Conservation (phyloP, 768 basidiomycete species). For the Boletus patriciae region DNA sequence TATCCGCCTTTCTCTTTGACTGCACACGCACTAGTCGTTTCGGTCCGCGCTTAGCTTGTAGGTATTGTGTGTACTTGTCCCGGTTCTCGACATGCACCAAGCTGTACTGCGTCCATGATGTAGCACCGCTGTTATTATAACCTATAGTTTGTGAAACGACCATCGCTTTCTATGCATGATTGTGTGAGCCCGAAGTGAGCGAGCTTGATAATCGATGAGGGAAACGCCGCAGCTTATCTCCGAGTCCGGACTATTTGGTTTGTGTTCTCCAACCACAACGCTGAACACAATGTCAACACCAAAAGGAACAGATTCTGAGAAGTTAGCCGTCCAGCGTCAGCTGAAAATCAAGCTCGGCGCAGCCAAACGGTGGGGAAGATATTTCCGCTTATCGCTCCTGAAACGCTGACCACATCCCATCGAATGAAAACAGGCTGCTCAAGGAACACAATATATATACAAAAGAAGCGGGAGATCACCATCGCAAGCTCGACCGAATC, state of each 20-base stretch:
- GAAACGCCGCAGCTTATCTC: background rate
- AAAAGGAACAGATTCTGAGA: slow-evolving; percentile 18
- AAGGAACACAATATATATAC: slow-evolving; percentile 71
- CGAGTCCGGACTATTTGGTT: background rate
- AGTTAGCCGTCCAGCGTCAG: slow-evolving; percentile 51
- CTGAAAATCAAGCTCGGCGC: slow-evolving; percentile 76
- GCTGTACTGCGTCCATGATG: slow-evolving; percentile 34
- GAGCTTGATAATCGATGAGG: slow-evolving; percentile 11
- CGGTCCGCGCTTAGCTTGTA: slow-evolving; percentile 24
- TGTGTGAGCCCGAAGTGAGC: background rate
- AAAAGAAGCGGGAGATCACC: slow-evolving; percentile 61
- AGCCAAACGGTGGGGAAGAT: slow-evolving; percentile 55
- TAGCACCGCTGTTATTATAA: slow-evolving; percentile 29
- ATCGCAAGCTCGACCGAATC: slow-evolving; percentile 61
- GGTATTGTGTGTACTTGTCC: slow-evolving; percentile 35
- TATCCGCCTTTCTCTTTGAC: slow-evolving; percentile 27
- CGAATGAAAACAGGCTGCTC: slow-evolving; percentile 44
- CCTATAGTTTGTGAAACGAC: slow-evolving; percentile 30
- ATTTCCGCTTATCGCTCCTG: slow-evolving; percentile 17
- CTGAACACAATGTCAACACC: slow-evolving; percentile 15
- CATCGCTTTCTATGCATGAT: slow-evolving; percentile 6
- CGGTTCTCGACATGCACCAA: slow-evolving; percentile 29
- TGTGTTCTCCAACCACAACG: slow-evolving; percentile 12
- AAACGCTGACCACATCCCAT: slow-evolving; percentile 14
- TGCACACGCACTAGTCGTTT: slow-evolving; percentile 28